Evolutionary conservation across 2,329 filamentous ascomycete species (phyloP).

Genomic region (Cercospora sp.): DNA sequence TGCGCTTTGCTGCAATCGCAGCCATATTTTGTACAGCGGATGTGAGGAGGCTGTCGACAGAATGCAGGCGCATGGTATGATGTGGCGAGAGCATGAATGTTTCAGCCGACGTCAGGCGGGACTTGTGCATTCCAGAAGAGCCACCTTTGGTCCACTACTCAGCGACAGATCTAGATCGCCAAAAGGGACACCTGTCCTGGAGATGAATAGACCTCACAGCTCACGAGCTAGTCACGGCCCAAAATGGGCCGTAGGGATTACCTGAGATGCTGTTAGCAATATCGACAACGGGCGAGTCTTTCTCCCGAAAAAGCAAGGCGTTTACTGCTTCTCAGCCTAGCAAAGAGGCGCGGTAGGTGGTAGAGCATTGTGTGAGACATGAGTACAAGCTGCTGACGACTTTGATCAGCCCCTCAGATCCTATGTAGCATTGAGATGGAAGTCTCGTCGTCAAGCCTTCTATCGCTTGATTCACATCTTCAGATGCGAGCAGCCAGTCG

Average conservation of each 20-base stretch:
- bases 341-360: neutral
- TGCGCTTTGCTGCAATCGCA: neutral
- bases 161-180: neutral
- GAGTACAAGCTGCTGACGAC: neutral
- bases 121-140: neutral
- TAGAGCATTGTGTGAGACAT: neutral
- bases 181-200: neutral
- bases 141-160: neutral
- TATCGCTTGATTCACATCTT: neutral
- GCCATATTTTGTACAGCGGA: conserved; percentile 5
- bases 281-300: too few species aligned
- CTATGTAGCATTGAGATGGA: neutral
- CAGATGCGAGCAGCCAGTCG: neutral
- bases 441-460: neutral
- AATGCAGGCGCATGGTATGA: conserved; percentile 13
- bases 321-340: neutral
- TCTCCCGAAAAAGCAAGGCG: neutral
- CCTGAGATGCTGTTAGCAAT: neutral
- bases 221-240: neutral
- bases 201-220: neutral
- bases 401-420: neutral
- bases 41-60: conserved; percentile 16
- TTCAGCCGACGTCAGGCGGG: conserved; percentile 9
- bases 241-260: neutral
- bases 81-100: conserved; percentile 21